Evolutionary conservation across 805 yeast species (phyloP).

Genomic region (Candida manassasensis): DNA sequence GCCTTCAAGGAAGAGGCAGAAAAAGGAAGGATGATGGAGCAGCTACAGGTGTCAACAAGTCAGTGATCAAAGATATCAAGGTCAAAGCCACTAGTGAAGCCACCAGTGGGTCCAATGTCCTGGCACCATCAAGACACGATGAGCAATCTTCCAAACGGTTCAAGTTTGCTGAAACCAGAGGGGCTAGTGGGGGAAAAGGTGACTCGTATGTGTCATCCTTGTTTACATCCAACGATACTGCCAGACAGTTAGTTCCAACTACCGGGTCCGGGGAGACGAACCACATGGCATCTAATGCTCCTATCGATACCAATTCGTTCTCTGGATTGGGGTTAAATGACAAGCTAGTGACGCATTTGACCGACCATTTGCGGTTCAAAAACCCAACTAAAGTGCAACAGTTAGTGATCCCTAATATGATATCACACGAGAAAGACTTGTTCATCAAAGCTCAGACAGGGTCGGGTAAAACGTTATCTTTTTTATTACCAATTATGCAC

Average conservation of each 20-base stretch:
- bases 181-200: constrained; percentile 50
- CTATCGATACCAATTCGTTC: constrained; percentile 69
- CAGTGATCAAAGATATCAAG: constrained; percentile 14
- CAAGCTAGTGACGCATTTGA: constrained; percentile 48
- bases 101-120: constrained; percentile 7
- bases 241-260: constrained; percentile 56
- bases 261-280: constrained; percentile 34
- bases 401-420: constrained; percentile 60
- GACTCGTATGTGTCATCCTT: constrained; percentile 79
- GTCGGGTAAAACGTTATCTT: constrained; percentile 93
- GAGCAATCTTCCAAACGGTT: constrained; percentile 27
- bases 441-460: constrained; percentile 97
- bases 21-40: constrained; percentile 14
- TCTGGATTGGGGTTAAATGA: constrained; percentile 64
- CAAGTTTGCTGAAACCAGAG: constrained; percentile 45
- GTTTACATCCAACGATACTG: constrained; percentile 44
- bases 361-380: constrained; percentile 48
- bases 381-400: constrained; percentile 88
- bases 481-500: constrained; percentile 76
- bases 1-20: constrained; percentile 42
- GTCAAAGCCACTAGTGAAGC: not conserved
- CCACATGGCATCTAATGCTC: constrained; percentile 76
- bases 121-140: not conserved
- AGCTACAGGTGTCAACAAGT: constrained; percentile 30
- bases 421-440: constrained; percentile 47